Conservation (phyloP, 75 land plant species). For the Selaginella moellendorffii region DNA sequence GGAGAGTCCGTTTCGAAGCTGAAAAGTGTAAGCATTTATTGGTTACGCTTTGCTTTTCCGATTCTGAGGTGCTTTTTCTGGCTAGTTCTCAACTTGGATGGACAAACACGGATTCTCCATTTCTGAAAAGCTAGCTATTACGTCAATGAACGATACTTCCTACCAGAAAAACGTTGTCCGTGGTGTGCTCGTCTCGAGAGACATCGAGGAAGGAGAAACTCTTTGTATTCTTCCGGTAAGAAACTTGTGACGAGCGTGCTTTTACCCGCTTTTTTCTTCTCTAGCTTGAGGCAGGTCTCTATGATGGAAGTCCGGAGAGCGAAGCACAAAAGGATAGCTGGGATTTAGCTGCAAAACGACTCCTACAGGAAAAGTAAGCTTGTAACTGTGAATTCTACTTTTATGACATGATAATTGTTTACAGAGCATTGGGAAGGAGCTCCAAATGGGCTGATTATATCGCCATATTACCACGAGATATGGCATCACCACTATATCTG, state of each 20-base stretch:
- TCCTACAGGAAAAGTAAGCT: conserved; percentile 30
- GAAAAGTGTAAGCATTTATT: conserved; percentile 3
- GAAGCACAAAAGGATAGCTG: conserved; percentile 18
- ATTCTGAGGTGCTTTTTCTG: neutral
- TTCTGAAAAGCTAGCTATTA: conserved; percentile 18
- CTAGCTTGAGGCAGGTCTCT: conserved; percentile 24
- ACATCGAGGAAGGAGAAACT: conserved; percentile 25
- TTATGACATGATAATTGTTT: neutral
- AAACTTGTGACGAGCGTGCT: neutral
- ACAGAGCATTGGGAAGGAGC: conserved; percentile 18
- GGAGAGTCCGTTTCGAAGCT: neutral
- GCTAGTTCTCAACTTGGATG: conserved; percentile 25
- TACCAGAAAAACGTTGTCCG: conserved; percentile 14
- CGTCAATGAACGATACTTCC: conserved; percentile 13
- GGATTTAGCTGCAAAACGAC: conserved; percentile 28
- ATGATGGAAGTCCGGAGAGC: conserved; percentile 14
- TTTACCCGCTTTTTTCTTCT: neutral
- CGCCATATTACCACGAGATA: conserved; percentile 15
- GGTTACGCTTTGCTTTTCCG: neutral
- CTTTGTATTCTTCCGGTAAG: conserved; percentile 26
- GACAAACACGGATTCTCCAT: conserved; percentile 14
- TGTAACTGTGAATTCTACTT: neutral
- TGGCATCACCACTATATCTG: conserved; percentile 19
- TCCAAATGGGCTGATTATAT: conserved; percentile 29
- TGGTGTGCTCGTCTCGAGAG: conserved; percentile 22